Conservation (phyloP, 345 rosid species). For the Erodium maritimum region DNA sequence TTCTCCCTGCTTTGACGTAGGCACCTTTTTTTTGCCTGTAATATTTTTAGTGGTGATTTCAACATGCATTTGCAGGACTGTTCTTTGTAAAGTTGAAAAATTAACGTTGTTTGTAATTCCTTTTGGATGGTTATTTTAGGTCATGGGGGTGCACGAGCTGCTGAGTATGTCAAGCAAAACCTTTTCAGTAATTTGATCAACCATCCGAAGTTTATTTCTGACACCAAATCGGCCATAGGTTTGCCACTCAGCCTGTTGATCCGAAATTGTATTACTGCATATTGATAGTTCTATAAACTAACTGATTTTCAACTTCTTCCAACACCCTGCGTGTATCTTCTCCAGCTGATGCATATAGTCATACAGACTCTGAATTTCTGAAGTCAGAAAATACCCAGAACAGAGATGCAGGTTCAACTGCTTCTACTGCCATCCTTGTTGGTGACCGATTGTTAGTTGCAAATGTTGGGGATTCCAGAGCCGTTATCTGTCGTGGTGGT, state of each 20-base stretch:
- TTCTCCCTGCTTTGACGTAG: too few relatives aligned
- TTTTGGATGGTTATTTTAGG: constrained; percentile 37
- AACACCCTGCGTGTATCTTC: neutral
- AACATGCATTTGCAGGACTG: neutral
- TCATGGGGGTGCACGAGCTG: constrained; percentile 99
- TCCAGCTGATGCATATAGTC: constrained; percentile 90
- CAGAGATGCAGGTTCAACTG: constrained; percentile 99
- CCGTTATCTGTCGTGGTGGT: constrained; percentile 93
- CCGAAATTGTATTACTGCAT: constrained; percentile 4
- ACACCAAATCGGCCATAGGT: constrained; percentile 94
- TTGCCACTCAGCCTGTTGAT: constrained; percentile 4
- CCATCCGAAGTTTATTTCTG: constrained; percentile 94
- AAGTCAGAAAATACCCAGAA: constrained; percentile 85
- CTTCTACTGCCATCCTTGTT: constrained; percentile 89
- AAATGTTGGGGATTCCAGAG: constrained; percentile 97
- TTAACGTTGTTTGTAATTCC: neutral
- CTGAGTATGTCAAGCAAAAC: constrained; percentile 91
- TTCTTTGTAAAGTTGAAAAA: too few relatives aligned
- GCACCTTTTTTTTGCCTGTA: neutral
- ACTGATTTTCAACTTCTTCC: constrained; percentile 10
- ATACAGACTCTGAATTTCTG: constrained; percentile 83
- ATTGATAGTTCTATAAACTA: constrained; percentile 9
- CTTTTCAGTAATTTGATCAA: constrained; percentile 88
- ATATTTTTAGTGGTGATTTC: neutral
- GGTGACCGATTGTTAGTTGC: constrained; percentile 93